phyloP scores from a whole-genome alignment of 176 grass and related monocot species.

The Oryza longistaminata region DNA sequence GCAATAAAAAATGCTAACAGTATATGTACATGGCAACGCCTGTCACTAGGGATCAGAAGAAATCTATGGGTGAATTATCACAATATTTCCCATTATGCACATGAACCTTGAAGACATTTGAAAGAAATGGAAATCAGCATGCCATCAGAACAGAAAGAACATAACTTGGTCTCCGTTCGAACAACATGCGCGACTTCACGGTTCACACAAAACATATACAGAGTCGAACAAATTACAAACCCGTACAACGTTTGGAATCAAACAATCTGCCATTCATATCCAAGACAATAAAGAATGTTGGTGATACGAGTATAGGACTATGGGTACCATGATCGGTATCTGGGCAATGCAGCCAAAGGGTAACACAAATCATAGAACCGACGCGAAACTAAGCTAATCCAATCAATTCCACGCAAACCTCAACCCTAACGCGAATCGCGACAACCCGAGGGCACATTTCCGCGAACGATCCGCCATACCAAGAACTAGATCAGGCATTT shows the following conservation, averaged over 20 bases:
- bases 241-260: not conserved
- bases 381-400: slow-evolving; percentile 12
- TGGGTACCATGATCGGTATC: not conserved
- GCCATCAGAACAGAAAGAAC: not conserved
- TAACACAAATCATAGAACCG: not conserved
- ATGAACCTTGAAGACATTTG: not conserved
- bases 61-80: not conserved
- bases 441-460: not conserved
- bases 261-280: not conserved
- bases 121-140: slow-evolving; percentile 14
- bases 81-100: not conserved
- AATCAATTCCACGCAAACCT: not conserved
- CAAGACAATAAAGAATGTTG: not conserved
- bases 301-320: not conserved
- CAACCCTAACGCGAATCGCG: not conserved
- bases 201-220: not conserved
- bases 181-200: not conserved
- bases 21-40: slow-evolving; percentile 5
- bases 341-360: not conserved
- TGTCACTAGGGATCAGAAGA: not conserved
- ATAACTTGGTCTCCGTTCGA: not conserved
- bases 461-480: slow-evolving; percentile 4
- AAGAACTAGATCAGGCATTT: slow-evolving; percentile 28
- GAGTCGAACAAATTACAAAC: not conserved
- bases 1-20: not conserved